Percentiles rank a stretch among this genome's conserved stretches.
These are phyloP conservation scores for Ceratobasidium sp. DNA, from an alignment of 1,284 basidiomycete species.

Conservation along the genomic window DNA sequence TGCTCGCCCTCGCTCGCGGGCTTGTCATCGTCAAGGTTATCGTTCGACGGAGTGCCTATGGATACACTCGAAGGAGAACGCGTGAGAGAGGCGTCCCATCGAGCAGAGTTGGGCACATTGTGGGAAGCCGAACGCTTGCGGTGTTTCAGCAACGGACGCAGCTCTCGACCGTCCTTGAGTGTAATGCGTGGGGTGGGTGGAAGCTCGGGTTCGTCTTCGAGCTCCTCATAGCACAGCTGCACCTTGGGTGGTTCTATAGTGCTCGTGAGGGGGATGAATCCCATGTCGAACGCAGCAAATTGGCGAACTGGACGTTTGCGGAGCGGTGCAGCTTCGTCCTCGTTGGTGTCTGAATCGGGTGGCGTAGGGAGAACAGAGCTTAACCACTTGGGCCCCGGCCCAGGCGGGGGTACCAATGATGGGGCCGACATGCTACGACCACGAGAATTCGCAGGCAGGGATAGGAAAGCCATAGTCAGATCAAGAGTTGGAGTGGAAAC, in stretches of 20 bases:
- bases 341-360: slow-evolving; percentile 20
- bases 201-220: slow-evolving; percentile 27
- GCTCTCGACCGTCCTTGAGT: slow-evolving; percentile 40
- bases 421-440: slow-evolving; percentile 16
- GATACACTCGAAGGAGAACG: slow-evolving; percentile 8
- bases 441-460: slow-evolving; percentile 4
- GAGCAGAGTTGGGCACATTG: slow-evolving; percentile 13
- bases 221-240: slow-evolving; percentile 32
- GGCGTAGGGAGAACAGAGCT: slow-evolving; percentile 20
- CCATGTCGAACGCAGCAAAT: slow-evolving; percentile 33
- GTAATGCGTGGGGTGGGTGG: slow-evolving; percentile 14
- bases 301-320: slow-evolving; percentile 20
- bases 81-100: slow-evolving; percentile 5
- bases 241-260: neutral
- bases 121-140: slow-evolving; percentile 36
- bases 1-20: neutral
- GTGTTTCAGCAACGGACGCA: slow-evolving; percentile 37
- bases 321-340: slow-evolving; percentile 24
- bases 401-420: neutral
- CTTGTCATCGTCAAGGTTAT: neutral
- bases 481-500: neutral
- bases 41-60: neutral
- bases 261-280: slow-evolving; percentile 11
- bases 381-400: slow-evolving; percentile 24
- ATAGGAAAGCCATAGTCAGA: slow-evolving; percentile 17